Conservation (phyloP, 2,329 filamentous ascomycete species). For the Chrysoporthe cubensis region DNA sequence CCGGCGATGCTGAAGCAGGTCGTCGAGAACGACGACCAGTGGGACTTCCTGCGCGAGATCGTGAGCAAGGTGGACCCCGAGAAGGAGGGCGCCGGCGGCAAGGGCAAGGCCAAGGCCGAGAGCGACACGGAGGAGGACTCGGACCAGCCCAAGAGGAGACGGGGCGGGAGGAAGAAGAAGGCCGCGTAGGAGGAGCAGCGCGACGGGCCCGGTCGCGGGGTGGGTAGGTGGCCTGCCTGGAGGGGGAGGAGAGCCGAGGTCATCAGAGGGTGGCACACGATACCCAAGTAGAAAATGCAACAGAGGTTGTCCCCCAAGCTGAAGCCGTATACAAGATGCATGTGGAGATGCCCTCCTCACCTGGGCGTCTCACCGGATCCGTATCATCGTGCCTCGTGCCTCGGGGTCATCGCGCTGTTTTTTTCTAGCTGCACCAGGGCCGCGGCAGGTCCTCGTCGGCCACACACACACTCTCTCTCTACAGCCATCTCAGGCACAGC, state of each 20-base stretch:
- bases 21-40: slow-evolving; percentile 84
- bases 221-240: neutral
- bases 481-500: neutral
- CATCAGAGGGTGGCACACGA: slow-evolving; percentile 11
- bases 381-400: neutral
- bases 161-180: slow-evolving; percentile 30
- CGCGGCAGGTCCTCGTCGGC: neutral
- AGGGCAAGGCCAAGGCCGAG: slow-evolving; percentile 48
- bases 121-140: slow-evolving; percentile 40
- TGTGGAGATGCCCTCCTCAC: neutral
- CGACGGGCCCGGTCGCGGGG: neutral
- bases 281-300: slow-evolving; percentile 11
- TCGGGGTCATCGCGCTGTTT: neutral
- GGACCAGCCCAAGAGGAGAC: slow-evolving; percentile 46
- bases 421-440: neutral
- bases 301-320: neutral
- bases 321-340: neutral
- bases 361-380: neutral
- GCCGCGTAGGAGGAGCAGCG: slow-evolving; percentile 9
- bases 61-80: slow-evolving; percentile 76
- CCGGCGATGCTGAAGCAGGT: slow-evolving; percentile 91
- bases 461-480: neutral
- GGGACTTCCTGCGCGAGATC: slow-evolving; percentile 92
- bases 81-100: slow-evolving; percentile 48
- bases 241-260: neutral